phyloP scores from a whole-genome alignment of 805 yeast species.

The Torulaspora quercuum region DNA sequence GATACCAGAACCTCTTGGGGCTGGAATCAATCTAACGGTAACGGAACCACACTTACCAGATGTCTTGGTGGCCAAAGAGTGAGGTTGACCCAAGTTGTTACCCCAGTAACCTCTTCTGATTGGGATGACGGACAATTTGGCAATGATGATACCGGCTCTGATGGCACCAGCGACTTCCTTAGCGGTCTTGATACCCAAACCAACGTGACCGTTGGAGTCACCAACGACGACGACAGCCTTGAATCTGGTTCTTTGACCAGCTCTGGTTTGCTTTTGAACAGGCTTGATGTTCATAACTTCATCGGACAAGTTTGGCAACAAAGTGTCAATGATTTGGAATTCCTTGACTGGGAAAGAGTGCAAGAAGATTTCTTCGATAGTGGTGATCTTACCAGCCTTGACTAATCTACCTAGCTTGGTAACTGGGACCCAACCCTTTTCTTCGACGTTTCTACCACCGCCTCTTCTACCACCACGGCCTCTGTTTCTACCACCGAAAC shows the following conservation, averaged over 20 bases:
- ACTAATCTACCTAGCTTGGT: conserved; percentile 99
- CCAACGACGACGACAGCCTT: conserved; percentile 99
- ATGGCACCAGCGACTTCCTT: conserved; percentile 99
- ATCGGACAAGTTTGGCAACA: conserved; percentile 93
- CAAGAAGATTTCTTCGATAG: conserved; percentile 97
- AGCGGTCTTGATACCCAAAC: conserved; percentile 99
- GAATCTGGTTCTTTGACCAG: conserved; percentile 99
- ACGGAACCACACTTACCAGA: conserved; percentile 99
- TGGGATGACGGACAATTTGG: conserved; percentile 97
- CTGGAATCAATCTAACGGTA: conserved; percentile 96
- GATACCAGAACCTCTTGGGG: conserved; percentile 99
- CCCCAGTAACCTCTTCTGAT: conserved; percentile 99
- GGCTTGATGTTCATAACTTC: conserved; percentile 99
- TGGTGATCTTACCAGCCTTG: conserved; percentile 94
- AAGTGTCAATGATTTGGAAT: conserved; percentile 95
- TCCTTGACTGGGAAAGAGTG: conserved; percentile 99
- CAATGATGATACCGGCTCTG: conserved; percentile 99
- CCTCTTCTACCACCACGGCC: conserved; percentile 63
- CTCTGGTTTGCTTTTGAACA: conserved; percentile 99
- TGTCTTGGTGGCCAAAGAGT: conserved; percentile 95
- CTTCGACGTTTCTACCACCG: conserved; percentile 84
- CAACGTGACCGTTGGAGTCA: conserved; percentile 99
- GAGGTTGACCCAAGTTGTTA: conserved; percentile 98
- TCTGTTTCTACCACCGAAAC: conserved; percentile 54
- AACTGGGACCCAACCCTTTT: conserved; percentile 99